Base-by-base conservation (phyloP, 2,329 filamentous ascomycete species). In the Penicillium griseofulvum region DNA sequence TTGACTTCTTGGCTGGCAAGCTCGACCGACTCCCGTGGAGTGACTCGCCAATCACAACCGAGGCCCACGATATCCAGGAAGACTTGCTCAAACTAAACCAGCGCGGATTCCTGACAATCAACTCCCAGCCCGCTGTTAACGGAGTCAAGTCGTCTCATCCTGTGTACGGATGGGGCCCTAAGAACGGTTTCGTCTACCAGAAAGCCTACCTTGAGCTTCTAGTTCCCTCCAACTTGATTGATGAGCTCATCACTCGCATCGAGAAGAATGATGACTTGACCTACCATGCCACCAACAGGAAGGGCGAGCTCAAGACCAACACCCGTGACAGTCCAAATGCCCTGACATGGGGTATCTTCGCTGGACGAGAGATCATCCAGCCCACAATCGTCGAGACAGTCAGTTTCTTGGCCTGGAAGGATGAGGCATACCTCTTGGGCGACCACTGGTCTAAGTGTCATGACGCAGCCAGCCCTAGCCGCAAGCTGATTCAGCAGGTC, bases 291-390 rank as follows among this genome's bases (percentile, higher is more conserved):
- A 91, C 97, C 58, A 94, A 90, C 66, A 92, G 90, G 74, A 81
- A 83, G 19, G 92, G 93, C 28, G 84, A 87, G 54, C 81, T 97
- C 53, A 87, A 86, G 73, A 94, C 91, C 28, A 97, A 99, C 68
- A 87, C 91, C 1, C 86, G 87, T 9, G 84, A 86, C 22, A 90
- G 91, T 6, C 94, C 94, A 36, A 99, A 99, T 67, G 94, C 94
- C n/a, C 90, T 99, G 47, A 99, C 94, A 1, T 99, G 94, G 94
- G 94, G 94, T 75, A 95, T 99, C 33, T 99, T 97, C 79, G 93
- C 94, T 0, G 94, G 94, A 55, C 96, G 97, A 74, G 94, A 99
- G 75, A 97, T 99, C 70, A 92, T 99, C n/a, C 94, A 99, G 74
- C 94, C 94, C 14, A 99, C 94, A n/a, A 97, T 99, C 67, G 94